Conservation (phyloP, 106 monocot species). For the Dioscorea alata region DNA sequence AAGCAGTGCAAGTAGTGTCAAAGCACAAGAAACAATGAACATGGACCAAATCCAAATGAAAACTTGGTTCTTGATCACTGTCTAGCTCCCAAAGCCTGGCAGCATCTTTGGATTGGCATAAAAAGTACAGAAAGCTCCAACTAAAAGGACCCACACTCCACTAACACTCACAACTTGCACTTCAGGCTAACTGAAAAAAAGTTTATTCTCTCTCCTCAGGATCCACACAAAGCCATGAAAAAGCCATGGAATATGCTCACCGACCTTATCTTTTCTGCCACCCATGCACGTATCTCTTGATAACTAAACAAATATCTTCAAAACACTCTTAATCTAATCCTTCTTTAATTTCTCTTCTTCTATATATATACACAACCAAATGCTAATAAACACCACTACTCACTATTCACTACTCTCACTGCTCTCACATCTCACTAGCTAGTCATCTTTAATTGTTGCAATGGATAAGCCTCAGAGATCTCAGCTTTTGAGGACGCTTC, state of each 20-base stretch:
- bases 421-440: not conserved
- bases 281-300: not conserved
- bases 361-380: not conserved
- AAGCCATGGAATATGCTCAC: not conserved
- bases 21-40: too few species aligned
- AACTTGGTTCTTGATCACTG: too few species aligned
- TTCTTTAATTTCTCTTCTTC: not conserved
- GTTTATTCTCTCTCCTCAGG: too few species aligned
- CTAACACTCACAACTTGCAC: too few species aligned
- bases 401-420: not conserved
- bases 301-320: not conserved
- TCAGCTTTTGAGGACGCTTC: constrained; percentile 33
- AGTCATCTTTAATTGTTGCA: not conserved
- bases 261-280: not conserved
- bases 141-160: too few species aligned
- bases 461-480: constrained; percentile 22
- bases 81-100: too few species aligned
- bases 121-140: too few species aligned
- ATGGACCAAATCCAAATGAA: too few species aligned
- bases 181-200: too few species aligned
- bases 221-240: not conserved
- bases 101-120: too few species aligned
- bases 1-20: too few species aligned
- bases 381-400: not conserved
- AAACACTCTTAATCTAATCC: not conserved